Evolutionary conservation across 1,284 basidiomycete species (phyloP).

Genomic region (Pyrrhoderma noxium): DNA sequence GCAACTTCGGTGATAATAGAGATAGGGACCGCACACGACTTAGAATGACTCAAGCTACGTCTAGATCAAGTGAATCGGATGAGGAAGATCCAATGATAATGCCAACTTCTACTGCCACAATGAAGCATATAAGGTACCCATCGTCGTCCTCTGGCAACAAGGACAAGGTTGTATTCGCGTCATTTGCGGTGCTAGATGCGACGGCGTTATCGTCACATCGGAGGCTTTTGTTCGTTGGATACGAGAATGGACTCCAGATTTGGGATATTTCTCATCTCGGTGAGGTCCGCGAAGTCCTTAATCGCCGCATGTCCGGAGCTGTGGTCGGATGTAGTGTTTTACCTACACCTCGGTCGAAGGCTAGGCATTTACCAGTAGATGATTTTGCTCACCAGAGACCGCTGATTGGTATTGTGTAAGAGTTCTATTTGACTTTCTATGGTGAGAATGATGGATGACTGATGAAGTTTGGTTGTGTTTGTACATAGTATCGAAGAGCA

Average conservation of each 20-base stretch:
- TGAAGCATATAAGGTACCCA: constrained; percentile 11
- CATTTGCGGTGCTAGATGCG: constrained; percentile 8
- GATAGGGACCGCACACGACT: constrained; percentile 16
- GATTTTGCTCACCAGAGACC: constrained; percentile 33
- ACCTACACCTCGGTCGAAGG: constrained; percentile 26
- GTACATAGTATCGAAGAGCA: constrained; percentile 22
- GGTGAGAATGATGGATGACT: not conserved
- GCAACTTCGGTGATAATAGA: constrained; percentile 9
- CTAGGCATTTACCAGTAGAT: constrained; percentile 20
- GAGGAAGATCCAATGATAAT: constrained; percentile 12
- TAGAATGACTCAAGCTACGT: constrained; percentile 14
- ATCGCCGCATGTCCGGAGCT: constrained; percentile 33
- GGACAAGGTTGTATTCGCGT: constrained; percentile 17
- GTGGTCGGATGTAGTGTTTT: constrained; percentile 42
- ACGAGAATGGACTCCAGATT: constrained; percentile 52
- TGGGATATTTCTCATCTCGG: constrained; percentile 62
- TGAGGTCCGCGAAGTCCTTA: constrained; percentile 47
- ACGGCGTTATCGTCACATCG: constrained; percentile 24
- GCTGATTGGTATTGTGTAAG: constrained; percentile 54
- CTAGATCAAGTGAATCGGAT: constrained; percentile 14
- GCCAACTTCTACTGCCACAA: not conserved
- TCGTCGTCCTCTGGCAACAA: constrained; percentile 2
- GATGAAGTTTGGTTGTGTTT: not conserved
- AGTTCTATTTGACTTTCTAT: constrained; percentile 17
- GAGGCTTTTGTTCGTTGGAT: constrained; percentile 53